These are phyloP conservation scores for Ophidiomyces ophidiicola DNA, from an alignment of 2,329 filamentous ascomycete species.

Conservation along the genomic window DNA sequence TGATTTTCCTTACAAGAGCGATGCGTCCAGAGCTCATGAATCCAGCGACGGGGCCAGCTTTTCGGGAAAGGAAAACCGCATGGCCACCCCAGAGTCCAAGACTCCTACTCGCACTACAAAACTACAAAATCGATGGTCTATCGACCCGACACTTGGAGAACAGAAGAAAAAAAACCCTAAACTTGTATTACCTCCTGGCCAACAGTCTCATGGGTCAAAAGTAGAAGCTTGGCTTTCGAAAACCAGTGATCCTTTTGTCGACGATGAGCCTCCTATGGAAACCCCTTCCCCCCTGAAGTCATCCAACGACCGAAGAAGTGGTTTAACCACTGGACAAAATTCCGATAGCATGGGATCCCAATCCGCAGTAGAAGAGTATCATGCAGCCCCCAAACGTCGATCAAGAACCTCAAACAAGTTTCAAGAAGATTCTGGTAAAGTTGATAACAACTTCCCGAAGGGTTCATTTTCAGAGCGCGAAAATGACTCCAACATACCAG, in stretches of 20 bases:
- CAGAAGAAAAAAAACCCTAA: slow-evolving; percentile 36
- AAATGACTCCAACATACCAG: not conserved
- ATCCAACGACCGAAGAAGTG: not conserved
- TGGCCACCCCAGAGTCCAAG: slow-evolving; percentile 22
- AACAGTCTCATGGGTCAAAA: slow-evolving; percentile 36
- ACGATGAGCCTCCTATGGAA: slow-evolving; percentile 24
- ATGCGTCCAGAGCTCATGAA: slow-evolving; percentile 2
- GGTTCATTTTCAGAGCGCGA: not conserved
- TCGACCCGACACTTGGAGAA: slow-evolving; percentile 35
- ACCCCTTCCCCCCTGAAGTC: slow-evolving; percentile 12
- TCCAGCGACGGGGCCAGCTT: slow-evolving; percentile 29
- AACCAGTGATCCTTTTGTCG: slow-evolving; percentile 45
- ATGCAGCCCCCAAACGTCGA: not conserved
- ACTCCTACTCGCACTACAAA: slow-evolving; percentile 19
- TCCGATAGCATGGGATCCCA: not conserved
- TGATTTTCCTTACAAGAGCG: slow-evolving; percentile 10
- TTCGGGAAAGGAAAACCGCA: slow-evolving; percentile 28
- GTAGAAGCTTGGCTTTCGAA: slow-evolving; percentile 51
- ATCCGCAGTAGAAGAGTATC: not conserved
- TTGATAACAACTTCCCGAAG: not conserved
- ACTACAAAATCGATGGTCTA: slow-evolving; percentile 31
- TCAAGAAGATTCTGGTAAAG: not conserved
- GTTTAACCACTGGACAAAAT: not conserved
- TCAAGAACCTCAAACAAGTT: not conserved
- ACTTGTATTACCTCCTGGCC: slow-evolving; percentile 29